Percentiles rank a stretch among this genome's conserved stretches.
phyloP scores from a whole-genome alignment of 208 protist species.

The Crithidia thermophila region DNA sequence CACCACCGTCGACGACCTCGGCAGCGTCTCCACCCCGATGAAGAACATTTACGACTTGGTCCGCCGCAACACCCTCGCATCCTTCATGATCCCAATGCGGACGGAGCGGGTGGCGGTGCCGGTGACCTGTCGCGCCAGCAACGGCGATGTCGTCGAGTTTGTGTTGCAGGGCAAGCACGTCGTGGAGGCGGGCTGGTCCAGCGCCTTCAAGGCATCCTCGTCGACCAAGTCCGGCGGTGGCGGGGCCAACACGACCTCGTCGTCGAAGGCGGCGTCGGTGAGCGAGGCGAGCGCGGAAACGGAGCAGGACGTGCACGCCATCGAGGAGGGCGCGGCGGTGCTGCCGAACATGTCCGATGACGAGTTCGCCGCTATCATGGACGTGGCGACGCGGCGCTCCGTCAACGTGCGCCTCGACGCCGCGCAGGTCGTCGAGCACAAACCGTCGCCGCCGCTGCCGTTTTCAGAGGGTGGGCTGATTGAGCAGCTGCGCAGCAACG shows the following conservation, averaged over 20 bases:
- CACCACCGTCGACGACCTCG: slow-evolving; percentile 60
- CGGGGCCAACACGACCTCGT: no score
- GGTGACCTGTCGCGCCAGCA: slow-evolving; percentile 54
- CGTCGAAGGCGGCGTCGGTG: not conserved
- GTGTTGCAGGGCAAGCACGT: slow-evolving; percentile 79
- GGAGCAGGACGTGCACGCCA: slow-evolving; percentile 51
- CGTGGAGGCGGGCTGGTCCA: slow-evolving; percentile 71
- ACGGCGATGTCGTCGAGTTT: slow-evolving; percentile 53
- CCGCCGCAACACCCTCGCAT: slow-evolving; percentile 75
- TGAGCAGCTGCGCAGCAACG: slow-evolving; percentile 87
- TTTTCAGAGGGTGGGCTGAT: slow-evolving; percentile 88
- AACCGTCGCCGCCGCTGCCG: slow-evolving; percentile 60
- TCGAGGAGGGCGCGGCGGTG: slow-evolving; percentile 57
- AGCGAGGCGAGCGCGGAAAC: slow-evolving; percentile 17
- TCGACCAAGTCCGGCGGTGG: no score
- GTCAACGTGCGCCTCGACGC: slow-evolving; percentile 36
- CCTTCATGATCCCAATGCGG: slow-evolving; percentile 85
- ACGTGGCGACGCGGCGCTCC: slow-evolving; percentile 29
- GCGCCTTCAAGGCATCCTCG: no score
- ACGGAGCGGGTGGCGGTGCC: slow-evolving; percentile 60
- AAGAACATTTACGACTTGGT: slow-evolving; percentile 87
- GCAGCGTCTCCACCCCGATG: slow-evolving; percentile 49
- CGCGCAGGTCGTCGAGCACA: slow-evolving; percentile 59
- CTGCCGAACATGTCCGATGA: slow-evolving; percentile 77
- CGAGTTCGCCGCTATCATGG: slow-evolving; percentile 75